Evolutionary conservation across 768 basidiomycete species (phyloP).

Genomic region (Leccinum subtestaceum): DNA sequence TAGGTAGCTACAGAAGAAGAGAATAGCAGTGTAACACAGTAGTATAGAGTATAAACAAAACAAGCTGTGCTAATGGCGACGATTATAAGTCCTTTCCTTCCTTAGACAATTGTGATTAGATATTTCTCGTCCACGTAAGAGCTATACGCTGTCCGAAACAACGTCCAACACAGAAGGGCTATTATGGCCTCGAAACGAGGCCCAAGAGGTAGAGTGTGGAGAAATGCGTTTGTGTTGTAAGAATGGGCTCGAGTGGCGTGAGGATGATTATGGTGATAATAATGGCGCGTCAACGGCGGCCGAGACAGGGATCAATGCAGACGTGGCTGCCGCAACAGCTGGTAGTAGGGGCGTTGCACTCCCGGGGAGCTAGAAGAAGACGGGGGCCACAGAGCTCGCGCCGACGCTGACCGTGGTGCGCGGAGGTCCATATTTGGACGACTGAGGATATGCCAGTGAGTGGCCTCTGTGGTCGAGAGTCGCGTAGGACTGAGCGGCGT

Average conservation of each 20-base stretch:
- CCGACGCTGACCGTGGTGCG: slow-evolving; percentile 45
- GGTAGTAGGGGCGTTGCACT: neutral
- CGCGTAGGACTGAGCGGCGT: slow-evolving; percentile 20
- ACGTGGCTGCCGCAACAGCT: neutral
- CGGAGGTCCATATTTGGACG: slow-evolving; percentile 20
- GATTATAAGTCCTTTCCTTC: slow-evolving; percentile 20
- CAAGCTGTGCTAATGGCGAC: slow-evolving; percentile 6
- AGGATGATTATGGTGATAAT: slow-evolving; percentile 1
- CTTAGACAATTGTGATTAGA: slow-evolving; percentile 20
- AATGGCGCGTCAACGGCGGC: slow-evolving; percentile 3
- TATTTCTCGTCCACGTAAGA: slow-evolving; percentile 1
- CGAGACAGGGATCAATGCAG: neutral
- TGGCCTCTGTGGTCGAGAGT: slow-evolving; percentile 18
- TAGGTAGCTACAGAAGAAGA: slow-evolving; percentile 19
- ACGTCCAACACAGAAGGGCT: neutral
- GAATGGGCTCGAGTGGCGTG: neutral
- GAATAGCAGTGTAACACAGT: slow-evolving; percentile 1
- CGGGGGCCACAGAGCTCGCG: slow-evolving; percentile 50
- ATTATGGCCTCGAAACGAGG: slow-evolving; percentile 12
- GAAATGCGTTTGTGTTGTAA: neutral
- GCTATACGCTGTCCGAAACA: slow-evolving; percentile 5
- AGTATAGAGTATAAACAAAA: slow-evolving; percentile 5
- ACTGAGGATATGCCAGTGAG: slow-evolving; percentile 21
- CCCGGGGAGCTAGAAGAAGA: slow-evolving; percentile 50
- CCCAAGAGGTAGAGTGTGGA: slow-evolving; percentile 2